phyloP scores from a whole-genome alignment of 164 flowering plant genomes.

The Euptelea pleiosperma region DNA sequence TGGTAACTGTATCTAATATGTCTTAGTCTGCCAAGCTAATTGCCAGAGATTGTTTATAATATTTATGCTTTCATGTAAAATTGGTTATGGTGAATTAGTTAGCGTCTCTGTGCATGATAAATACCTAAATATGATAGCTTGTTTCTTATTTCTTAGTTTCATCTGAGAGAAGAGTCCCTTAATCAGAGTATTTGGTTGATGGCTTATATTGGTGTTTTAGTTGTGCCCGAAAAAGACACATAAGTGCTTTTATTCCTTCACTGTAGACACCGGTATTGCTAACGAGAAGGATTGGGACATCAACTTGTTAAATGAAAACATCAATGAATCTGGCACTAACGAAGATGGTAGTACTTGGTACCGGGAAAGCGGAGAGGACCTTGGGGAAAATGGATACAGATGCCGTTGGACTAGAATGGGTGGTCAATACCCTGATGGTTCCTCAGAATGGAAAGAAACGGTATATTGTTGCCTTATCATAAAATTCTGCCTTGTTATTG shows the following conservation, averaged over 20 bases:
- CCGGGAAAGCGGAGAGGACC: conserved; percentile 80
- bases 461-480: conserved; percentile 34
- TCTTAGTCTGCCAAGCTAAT: no score
- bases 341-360: conserved; percentile 97
- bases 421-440: conserved; percentile 64
- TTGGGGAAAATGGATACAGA: conserved; percentile 85
- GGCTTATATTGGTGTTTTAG: background rate
- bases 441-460: conserved; percentile 92
- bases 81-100: background rate
- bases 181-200: background rate
- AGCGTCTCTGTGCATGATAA: background rate
- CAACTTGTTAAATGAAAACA: conserved; percentile 61
- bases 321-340: conserved; percentile 77
- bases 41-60: no score
- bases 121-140: background rate
- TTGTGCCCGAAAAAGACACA: background rate
- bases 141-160: background rate
- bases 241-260: background rate
- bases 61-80: background rate
- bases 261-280: conserved; percentile 91
- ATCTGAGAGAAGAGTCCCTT: background rate
- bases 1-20: no score
- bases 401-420: conserved; percentile 97
- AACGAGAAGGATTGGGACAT: conserved; percentile 96
- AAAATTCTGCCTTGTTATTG: background rate